phyloP scores from a whole-genome alignment of 2,329 filamentous ascomycete species.

The Didymella sp. region DNA sequence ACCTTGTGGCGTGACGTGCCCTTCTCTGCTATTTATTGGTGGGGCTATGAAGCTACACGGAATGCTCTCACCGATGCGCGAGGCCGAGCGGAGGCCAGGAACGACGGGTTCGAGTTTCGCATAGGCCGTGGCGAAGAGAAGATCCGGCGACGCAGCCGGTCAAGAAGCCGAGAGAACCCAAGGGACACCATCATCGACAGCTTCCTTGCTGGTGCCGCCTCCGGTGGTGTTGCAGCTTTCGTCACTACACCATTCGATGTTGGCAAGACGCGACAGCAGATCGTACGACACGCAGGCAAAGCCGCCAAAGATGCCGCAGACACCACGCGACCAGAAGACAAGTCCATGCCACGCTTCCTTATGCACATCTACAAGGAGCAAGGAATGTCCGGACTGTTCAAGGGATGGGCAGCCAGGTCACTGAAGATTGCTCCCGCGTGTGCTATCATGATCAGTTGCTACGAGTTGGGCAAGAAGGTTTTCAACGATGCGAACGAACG shows the following conservation, averaged over 20 bases:
- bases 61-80: slow-evolving; percentile 73
- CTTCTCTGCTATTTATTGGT: slow-evolving; percentile 98
- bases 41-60: slow-evolving; percentile 89
- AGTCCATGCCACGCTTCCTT: slow-evolving; percentile 81
- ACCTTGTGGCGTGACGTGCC: slow-evolving; percentile 97
- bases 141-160: slow-evolving; percentile 51
- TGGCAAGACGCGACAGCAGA: slow-evolving; percentile 92
- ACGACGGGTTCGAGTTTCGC: slow-evolving; percentile 42
- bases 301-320: slow-evolving; percentile 52
- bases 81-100: slow-evolving; percentile 53
- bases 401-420: slow-evolving; percentile 88
- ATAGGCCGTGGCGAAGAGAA: slow-evolving; percentile 43
- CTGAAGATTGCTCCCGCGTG: slow-evolving; percentile 95
- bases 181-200: slow-evolving; percentile 83
- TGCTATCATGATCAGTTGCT: slow-evolving; percentile 99
- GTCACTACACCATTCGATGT: slow-evolving; percentile 96
- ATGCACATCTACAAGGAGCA: slow-evolving; percentile 90
- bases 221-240: slow-evolving; percentile 84
- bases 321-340: slow-evolving; percentile 68
- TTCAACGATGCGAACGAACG: slow-evolving; percentile 77
- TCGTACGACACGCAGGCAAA: slow-evolving; percentile 67
- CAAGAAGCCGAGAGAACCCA: slow-evolving; percentile 73
- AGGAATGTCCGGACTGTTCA: slow-evolving; percentile 81
- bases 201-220: slow-evolving; percentile 83
- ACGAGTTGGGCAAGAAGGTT: slow-evolving; percentile 92